phyloP scores from a whole-genome alignment of 192 early-diverging fungal genomes.

The Entomortierella parvispora region DNA sequence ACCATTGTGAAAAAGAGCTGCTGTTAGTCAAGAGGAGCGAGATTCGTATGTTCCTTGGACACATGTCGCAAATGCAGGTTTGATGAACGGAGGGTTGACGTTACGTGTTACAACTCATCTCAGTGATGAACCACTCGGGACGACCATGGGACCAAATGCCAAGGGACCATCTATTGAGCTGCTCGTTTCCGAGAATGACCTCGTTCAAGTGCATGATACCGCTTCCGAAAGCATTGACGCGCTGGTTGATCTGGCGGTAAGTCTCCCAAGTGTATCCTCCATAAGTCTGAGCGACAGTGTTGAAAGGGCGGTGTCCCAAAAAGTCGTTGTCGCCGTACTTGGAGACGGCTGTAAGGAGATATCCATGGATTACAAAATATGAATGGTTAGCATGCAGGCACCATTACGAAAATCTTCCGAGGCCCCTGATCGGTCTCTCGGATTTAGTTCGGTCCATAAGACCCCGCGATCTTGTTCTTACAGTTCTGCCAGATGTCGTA shows the following conservation, averaged over 20 bases:
- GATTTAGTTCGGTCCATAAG: too few species aligned
- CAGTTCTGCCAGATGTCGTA: slow-evolving; percentile 60
- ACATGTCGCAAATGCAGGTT: too few species aligned
- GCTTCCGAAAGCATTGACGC: slow-evolving; percentile 72
- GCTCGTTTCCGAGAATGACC: slow-evolving; percentile 46
- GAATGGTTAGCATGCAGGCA: too few species aligned
- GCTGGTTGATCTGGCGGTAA: slow-evolving; percentile 70
- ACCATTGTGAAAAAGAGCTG: too few species aligned
- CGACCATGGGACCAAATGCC: slow-evolving; percentile 78
- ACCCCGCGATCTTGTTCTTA: slow-evolving; percentile 45
- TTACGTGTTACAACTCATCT: slow-evolving; percentile 63
- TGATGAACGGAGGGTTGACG: too few species aligned
- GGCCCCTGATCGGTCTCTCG: too few species aligned
- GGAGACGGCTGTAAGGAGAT: slow-evolving; percentile 65
- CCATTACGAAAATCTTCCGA: too few species aligned
- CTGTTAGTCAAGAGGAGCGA: too few species aligned
- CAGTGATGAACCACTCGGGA: slow-evolving; percentile 63
- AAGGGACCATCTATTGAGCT: slow-evolving; percentile 57
- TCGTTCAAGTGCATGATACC: slow-evolving; percentile 74
- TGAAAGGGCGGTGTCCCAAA: slow-evolving; percentile 71
- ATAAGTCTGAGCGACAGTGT: slow-evolving; percentile 67
- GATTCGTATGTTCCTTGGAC: too few species aligned
- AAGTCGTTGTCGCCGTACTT: slow-evolving; percentile 64
- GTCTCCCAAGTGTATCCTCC: slow-evolving; percentile 79
- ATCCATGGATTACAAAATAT: not conserved